phyloP scores from a whole-genome alignment of 2,329 filamentous ascomycete species.

The Diplodia seriata region DNA sequence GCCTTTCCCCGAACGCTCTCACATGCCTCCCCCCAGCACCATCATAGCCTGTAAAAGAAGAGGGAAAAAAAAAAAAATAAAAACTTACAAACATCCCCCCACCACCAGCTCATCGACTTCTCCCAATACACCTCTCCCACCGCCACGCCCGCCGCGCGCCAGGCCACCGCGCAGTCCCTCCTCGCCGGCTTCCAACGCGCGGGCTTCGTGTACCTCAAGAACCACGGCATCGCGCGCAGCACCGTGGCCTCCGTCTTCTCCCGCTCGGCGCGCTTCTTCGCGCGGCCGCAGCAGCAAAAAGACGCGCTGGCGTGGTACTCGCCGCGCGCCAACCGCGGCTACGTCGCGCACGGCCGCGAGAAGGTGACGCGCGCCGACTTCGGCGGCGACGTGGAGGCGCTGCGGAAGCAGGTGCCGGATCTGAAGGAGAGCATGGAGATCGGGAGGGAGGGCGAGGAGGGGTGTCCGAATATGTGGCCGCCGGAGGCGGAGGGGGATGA shows the following conservation, averaged over 20 bases:
- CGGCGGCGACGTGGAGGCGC: constrained; percentile 44
- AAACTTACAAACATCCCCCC: neutral
- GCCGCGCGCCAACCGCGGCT: constrained; percentile 58
- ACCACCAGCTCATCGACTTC: constrained; percentile 85
- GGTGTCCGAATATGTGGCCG: constrained; percentile 80
- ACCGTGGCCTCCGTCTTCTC: constrained; percentile 69
- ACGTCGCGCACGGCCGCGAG: constrained; percentile 54
- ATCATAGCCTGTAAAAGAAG: neutral
- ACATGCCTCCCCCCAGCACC: neutral
- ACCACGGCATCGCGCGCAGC: constrained; percentile 72
- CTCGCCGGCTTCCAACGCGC: constrained; percentile 82
- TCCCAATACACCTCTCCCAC: constrained; percentile 71
- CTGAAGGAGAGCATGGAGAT: constrained; percentile 68
- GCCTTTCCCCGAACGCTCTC: no score
- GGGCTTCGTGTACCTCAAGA: constrained; percentile 87
- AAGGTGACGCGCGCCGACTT: constrained; percentile 49
- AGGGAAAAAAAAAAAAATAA: neutral
- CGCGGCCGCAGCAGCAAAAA: constrained; percentile 47
- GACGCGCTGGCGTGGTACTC: constrained; percentile 52
- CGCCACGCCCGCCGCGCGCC: constrained; percentile 63
- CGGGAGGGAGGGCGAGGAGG: constrained; percentile 65
- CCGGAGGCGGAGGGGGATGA: constrained; percentile 48
- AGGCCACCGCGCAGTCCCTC: constrained; percentile 72
- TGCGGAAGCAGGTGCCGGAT: constrained; percentile 49
- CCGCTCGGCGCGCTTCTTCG: constrained; percentile 48